A percentile compares a stretch with the other conserved stretches of the same genome.
phyloP scores from a whole-genome alignment of 225 moss, liverwort and hornwort species.

The Rhytidiadelphus loreus region DNA sequence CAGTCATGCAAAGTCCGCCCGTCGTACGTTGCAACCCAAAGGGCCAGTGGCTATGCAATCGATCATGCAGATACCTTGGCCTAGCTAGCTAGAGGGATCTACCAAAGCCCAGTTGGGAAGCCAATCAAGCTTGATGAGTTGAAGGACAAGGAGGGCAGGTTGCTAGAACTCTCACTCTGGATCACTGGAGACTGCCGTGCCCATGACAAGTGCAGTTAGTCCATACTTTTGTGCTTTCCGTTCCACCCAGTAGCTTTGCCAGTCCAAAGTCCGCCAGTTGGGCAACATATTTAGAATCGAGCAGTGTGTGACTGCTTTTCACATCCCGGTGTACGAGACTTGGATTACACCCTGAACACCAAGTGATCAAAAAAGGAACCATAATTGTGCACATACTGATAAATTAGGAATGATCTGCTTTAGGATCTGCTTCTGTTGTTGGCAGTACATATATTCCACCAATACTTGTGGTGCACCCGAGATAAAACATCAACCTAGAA shows the following conservation, averaged over 20 bases:
- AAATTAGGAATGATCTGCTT: no score
- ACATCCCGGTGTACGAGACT: background rate
- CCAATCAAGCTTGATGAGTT: background rate
- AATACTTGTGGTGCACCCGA: background rate
- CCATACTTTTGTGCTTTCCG: slow-evolving; percentile 10
- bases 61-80: background rate
- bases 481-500: slow-evolving; percentile 43
- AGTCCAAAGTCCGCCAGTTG: slow-evolving; percentile 49
- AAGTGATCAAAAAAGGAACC: slow-evolving; percentile 40
- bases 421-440: slow-evolving; percentile 34
- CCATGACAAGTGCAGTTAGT: slow-evolving; percentile 15
- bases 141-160: background rate
- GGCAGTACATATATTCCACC: slow-evolving; percentile 37
- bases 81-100: background rate
- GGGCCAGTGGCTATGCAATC: background rate
- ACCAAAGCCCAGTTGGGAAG: background rate
- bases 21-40: background rate
- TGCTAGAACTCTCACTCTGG: slow-evolving; percentile 19
- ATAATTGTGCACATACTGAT: slow-evolving; percentile 49
- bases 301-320: background rate
- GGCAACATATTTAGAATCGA: background rate
- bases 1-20: background rate
- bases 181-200: background rate
- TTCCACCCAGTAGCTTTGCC: slow-evolving; percentile 8
- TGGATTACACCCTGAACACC: background rate